Evolutionary conservation across 1,284 basidiomycete species (phyloP), one percentile per base, ranked within the genome.

Genomic region (Thecaphora thlaspeos): DNA sequence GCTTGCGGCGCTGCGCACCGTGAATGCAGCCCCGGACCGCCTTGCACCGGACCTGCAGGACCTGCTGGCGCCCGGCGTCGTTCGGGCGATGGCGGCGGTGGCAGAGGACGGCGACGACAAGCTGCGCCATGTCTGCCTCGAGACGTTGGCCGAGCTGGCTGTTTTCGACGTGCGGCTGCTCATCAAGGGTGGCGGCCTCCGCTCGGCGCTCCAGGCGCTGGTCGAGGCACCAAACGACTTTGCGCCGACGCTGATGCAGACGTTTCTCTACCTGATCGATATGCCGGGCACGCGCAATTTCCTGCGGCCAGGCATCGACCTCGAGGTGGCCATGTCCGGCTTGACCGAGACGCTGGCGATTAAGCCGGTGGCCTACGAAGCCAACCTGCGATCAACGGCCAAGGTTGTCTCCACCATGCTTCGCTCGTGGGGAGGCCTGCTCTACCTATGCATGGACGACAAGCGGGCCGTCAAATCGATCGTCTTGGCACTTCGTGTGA

Each of bases 31-130:
- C 23, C 60, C 58, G 17, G 62, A 68, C 30, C 86, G 23, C 77
- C 88, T 46, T 17, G 45, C 55, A 10, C 44, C 48, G 22, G 55
- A 60, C n/a, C 86, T 60, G 19, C 46, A 61, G 30, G 55, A 62
- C 14, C 54, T 68, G 4, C 30, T 73, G n/a, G 52, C 51, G 2
- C 38, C 57, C 2, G 63, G 67, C 10, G 55, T 88, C 4, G 51
- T 75, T 2, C 85, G 95, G 30, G 88, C 90, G 2, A 80, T 98
- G 11, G 87, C 96, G 43, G 88, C 91, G n/a, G 85, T 94, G 4
- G 91, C 92, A 0, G 93, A 98, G 75, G 89, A 93, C 54, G 82
- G 85, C 4, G 94, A 98, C 59, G 95, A 98, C 74, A 87, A 89
- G 1, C 88, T 99, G 71, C 83, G 87, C 50, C 82, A 84, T 2